Percentiles rank a stretch among this genome's conserved stretches.
These are phyloP conservation scores for Sclerotinia minor DNA, from an alignment of 2,329 filamentous ascomycete species.

Conservation along the genomic window DNA sequence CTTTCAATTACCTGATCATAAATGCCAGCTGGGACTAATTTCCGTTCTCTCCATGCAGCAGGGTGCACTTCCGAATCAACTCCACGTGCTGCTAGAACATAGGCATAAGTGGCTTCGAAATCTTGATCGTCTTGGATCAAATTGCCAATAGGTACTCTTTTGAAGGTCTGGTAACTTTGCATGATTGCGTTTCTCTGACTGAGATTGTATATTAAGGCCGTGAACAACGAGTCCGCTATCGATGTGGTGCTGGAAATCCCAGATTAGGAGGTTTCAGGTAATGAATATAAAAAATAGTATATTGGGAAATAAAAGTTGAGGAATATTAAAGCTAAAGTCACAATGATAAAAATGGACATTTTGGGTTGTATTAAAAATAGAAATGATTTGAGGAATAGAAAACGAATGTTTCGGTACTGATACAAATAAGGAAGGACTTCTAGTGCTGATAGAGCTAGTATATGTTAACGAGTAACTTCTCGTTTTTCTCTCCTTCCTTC, in stretches of 20 bases:
- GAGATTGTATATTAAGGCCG: neutral
- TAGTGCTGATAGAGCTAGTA: neutral
- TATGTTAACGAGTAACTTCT: neutral
- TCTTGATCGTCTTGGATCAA: neutral
- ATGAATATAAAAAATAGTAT: neutral
- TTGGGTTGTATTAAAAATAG: neutral
- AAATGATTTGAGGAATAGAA: neutral
- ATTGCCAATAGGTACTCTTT: neutral
- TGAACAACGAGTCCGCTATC: neutral
- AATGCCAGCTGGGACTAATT: neutral
- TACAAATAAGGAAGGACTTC: neutral
- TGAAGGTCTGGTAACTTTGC: neutral
- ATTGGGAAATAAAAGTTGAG: no score
- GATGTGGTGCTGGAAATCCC: neutral
- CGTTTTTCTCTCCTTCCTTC: neutral
- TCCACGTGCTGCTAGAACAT: neutral
- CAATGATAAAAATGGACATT: neutral
- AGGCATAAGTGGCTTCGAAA: slow-evolving; percentile 9
- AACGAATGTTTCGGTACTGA: neutral
- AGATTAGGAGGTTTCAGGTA: neutral
- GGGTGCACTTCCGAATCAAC: neutral
- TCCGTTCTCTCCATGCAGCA: neutral
- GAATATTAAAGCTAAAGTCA: neutral
- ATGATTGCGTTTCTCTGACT: neutral
- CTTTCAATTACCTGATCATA: neutral